These are phyloP conservation scores for Claviceps capensis DNA, from an alignment of 2,329 filamentous ascomycete species.

Conservation along the genomic window DNA sequence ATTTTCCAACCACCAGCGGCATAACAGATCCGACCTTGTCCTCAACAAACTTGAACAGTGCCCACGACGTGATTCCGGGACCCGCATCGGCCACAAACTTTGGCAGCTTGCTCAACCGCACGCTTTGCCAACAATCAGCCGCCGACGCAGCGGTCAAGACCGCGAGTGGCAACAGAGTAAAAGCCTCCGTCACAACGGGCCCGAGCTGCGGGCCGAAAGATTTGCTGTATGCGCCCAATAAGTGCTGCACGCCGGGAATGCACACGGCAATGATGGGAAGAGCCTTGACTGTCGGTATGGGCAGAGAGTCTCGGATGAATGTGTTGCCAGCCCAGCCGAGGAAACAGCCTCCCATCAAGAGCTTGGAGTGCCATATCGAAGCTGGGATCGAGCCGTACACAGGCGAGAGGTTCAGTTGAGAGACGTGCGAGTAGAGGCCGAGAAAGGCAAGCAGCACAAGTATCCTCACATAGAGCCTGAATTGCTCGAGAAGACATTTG, in stretches of 20 bases:
- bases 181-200: constrained; percentile 57
- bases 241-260: constrained; percentile 59
- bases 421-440: constrained; percentile 54
- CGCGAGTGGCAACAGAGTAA: constrained; percentile 59
- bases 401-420: constrained; percentile 65
- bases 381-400: constrained; percentile 79
- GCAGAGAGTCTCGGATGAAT: constrained; percentile 31
- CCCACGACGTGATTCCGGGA: constrained; percentile 53
- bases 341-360: constrained; percentile 53
- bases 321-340: constrained; percentile 59
- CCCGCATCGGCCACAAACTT: constrained; percentile 46
- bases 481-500: constrained; percentile 23
- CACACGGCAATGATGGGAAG: constrained; percentile 64
- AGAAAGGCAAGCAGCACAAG: constrained; percentile 18
- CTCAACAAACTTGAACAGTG: constrained; percentile 44
- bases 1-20: constrained; percentile 41
- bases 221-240: constrained; percentile 54
- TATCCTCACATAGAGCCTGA: constrained; percentile 23
- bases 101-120: constrained; percentile 41
- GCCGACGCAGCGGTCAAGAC: constrained; percentile 50
- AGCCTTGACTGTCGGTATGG: constrained; percentile 34
- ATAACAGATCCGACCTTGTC: constrained; percentile 25
- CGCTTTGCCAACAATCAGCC: constrained; percentile 49
- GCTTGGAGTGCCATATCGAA: constrained; percentile 54
- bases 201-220: constrained; percentile 55